Base-by-base conservation (phyloP, 78 protist species). In the Planoprotostelium fungivorum region DNA sequence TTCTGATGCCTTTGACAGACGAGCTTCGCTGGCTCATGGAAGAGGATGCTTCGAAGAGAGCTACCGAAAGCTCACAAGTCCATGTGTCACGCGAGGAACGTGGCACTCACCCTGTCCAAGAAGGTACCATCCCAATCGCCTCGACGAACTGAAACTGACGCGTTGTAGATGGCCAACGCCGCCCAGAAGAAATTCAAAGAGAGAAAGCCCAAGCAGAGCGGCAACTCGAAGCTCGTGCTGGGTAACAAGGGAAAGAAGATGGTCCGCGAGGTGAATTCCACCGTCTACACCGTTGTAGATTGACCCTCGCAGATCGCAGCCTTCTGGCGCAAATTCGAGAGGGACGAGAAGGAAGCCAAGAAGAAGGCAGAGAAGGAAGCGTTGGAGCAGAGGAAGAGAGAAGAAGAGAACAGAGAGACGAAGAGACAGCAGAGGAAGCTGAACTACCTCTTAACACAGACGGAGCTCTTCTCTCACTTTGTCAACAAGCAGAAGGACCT, bases 391-490 rank as follows among this genome's bases (percentile, higher is more conserved):
- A 31, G 94, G 9, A 92, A 93, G 84, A 51, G 92, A n/a, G 94
- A 89, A 38, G 95, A 94, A 39, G 96, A 96, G 38, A 87, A 85
- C n/a, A 91, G 96, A 10, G 99, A 98, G 90, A 95, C 95, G 29
- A 51, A 87, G 85, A 86, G 99, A 37, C 98, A 98, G 94, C 95
- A 95, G 83, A 89, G 93, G 38, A 96, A 97, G 63, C 89, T 98
- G 10, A 97, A 97, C 88, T 98, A 96, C 87, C 91, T 98, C 38
- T 88, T 98, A 37, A 96, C 96, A 0, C 99, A 98, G 87, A 95
- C 98, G 36, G 99, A 98, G 91, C 89, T 98, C 10, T 97, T 94
- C 38, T 87, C 97, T 0, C 98, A 98, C 89, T 98, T 98, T 86
- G 96, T 98, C 94, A 90, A 91, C 63, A 73, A 89, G 83, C 96